Evolutionary conservation across 2,329 filamentous ascomycete species (phyloP).

Genomic region (Meredithiella fracta): DNA sequence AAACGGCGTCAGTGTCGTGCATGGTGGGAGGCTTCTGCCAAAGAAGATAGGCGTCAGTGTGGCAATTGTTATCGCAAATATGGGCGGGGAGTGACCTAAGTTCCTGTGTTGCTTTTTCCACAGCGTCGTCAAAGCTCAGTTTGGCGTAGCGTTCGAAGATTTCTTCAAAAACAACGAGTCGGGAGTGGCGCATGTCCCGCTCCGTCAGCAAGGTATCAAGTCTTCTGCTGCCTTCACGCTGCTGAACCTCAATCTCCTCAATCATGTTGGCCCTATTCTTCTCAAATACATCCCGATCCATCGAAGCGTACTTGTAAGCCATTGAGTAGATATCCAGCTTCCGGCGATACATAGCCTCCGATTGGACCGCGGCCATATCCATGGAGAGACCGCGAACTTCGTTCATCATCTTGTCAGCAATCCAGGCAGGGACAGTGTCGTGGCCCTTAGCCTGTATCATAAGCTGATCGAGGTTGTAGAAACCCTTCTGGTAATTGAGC

Average conservation of each 20-base stretch:
- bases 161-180: neutral
- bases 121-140: no score
- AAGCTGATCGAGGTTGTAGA: neutral
- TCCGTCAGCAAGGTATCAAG: neutral
- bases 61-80: no score
- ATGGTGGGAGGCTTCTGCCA: no score
- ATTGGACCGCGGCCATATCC: neutral
- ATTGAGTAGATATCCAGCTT: neutral
- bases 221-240: no score
- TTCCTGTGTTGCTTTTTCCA: no score
- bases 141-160: neutral
- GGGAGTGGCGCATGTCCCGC: neutral
- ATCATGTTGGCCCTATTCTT: neutral
- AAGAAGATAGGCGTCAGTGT: no score
- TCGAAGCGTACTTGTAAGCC: neutral
- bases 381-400: neutral
- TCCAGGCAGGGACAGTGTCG: neutral
- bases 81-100: no score
- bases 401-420: constrained; percentile 5
- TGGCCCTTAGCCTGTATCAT: neutral
- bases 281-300: neutral
- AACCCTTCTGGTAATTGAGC: neutral
- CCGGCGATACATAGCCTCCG: neutral
- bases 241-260: neutral
- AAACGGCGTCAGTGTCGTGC: no score